These are phyloP conservation scores for Ceratobasidium sp. DNA, from an alignment of 1,284 basidiomycete genomes.

Conservation along the genomic window DNA sequence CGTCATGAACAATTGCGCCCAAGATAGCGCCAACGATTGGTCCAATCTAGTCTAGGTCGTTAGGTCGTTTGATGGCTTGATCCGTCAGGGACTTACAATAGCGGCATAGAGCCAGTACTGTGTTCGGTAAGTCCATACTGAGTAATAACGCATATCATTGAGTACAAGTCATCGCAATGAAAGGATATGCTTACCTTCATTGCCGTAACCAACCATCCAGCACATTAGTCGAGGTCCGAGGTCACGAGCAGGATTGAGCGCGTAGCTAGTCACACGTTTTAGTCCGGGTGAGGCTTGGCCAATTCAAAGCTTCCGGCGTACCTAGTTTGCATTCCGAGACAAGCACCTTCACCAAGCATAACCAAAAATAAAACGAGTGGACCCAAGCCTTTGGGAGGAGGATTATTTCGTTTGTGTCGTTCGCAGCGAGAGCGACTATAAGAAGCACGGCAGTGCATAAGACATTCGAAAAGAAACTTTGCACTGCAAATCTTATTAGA, in stretches of 20 bases:
- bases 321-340: conserved; percentile 64
- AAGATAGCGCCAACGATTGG: conserved; percentile 46
- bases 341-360: conserved; percentile 61
- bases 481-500: conserved; percentile 50
- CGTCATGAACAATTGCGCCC: conserved; percentile 49
- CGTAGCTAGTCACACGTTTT: conserved; percentile 46
- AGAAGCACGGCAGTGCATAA: conserved; percentile 65
- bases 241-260: conserved; percentile 70
- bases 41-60: conserved; percentile 40
- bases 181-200: conserved; percentile 46
- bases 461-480: conserved; percentile 52
- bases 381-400: conserved; percentile 58
- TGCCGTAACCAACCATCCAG: conserved; percentile 66
- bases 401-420: conserved; percentile 58
- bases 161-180: conserved; percentile 35
- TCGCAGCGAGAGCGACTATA: conserved; percentile 54
- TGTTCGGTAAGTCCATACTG: conserved; percentile 44
- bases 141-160: conserved; percentile 37
- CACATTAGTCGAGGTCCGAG: conserved; percentile 66
- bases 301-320: conserved; percentile 39
- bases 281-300: background rate
- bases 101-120: conserved; percentile 84
- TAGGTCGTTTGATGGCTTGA: background rate
- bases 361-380: conserved; percentile 63
- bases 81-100: conserved; percentile 49